Base-by-base conservation (phyloP, 2,329 filamentous ascomycete species). In the Elsinoe australis region DNA sequence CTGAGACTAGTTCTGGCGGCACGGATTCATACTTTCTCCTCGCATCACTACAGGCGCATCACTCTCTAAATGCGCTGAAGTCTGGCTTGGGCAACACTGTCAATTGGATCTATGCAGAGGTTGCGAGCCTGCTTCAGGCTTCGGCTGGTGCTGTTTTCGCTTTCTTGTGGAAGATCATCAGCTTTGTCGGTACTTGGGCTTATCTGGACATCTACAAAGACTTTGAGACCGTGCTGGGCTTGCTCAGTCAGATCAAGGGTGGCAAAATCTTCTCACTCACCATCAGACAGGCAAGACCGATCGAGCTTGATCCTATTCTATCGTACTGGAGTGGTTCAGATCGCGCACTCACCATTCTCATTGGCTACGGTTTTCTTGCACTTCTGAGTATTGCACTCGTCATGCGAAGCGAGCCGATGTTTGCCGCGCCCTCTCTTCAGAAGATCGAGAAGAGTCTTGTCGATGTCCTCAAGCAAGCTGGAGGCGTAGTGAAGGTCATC, bases 401-500 rank as follows among this genome's bases (percentile, higher is more conserved):
- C 22, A 82, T 80, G 49, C 74, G 83, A 50, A 83, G 83, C 19
- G 76, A 76, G 4, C 79, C 85, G 0, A 76, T 95, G 54, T 78
- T 94, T 53, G 69, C 69, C 19, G 71, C 71, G 2, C 70, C 71
- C 39, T 66, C 73, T 44, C 72, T 72, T 3, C 75, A 76, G 50
- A 72, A 71, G 52, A 66, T 78, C 3, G 89, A 96, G 63, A 84
- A 83, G 18, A 76, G 82, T 5, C 66, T 95, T 33, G 83, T 90
- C 18, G 90, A 96, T 54, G 75, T 82, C 1, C 73, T 98, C 17
- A 83, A 88, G 54, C 94, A 98, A 72, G 92, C 92, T 39, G 94
- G 92, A 33, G 92, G 94, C 10, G 90, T 98, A 7, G 81, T 95
- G 73, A 98, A 98, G 65, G 92, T 98, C 17, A 94, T 98, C 44